These are phyloP conservation scores for Colletotrichum karsti DNA, from an alignment of 2,329 filamentous ascomycete genomes.

Conservation along the genomic window DNA sequence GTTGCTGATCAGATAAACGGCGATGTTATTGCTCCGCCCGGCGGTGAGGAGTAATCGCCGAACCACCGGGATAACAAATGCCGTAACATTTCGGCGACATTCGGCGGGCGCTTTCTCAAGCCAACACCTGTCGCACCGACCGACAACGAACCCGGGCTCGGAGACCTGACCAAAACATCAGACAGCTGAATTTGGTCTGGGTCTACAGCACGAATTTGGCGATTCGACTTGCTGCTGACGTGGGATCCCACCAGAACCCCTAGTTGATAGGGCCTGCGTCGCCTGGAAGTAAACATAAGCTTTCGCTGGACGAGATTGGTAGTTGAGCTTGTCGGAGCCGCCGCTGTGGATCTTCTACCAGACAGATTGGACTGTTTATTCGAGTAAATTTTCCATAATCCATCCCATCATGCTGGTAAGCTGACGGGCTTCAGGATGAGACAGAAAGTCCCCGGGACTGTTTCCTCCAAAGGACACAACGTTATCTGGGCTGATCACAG, in stretches of 20 bases:
- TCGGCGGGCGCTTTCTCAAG: not conserved
- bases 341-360: not conserved
- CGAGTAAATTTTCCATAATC: conserved; percentile 7
- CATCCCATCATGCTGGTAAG: not conserved
- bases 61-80: not conserved
- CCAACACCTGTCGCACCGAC: not conserved
- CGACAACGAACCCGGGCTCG: not conserved
- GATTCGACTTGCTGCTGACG: conserved; percentile 3
- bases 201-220: not conserved
- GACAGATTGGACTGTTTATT: not conserved
- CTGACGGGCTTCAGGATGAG: conserved; percentile 6
- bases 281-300: not conserved
- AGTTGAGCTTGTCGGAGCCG: not conserved
- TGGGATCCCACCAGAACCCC: not conserved
- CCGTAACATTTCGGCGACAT: not conserved
- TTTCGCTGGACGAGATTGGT: not conserved
- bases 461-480: not conserved
- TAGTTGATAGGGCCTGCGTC: not conserved
- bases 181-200: not conserved
- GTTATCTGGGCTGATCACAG: not conserved
- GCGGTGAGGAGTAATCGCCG: not conserved
- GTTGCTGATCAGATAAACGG: not conserved
- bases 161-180: not conserved
- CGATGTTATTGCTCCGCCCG: not conserved
- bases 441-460: not conserved